Base-by-base conservation (phyloP, 2,329 filamentous ascomycete genomes). In the Penicillium sp. region DNA sequence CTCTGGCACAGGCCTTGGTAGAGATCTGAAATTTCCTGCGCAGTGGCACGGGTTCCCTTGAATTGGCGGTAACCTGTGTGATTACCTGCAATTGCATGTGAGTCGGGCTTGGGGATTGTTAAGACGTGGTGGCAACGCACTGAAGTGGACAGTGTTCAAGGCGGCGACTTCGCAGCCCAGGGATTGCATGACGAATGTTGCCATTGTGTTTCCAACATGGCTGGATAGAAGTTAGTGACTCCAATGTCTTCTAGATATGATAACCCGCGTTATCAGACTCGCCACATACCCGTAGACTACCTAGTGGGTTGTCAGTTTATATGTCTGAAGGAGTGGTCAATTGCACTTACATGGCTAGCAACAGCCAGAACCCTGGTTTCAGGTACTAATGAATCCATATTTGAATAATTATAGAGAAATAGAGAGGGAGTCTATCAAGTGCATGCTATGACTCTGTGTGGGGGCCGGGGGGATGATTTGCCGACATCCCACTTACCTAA, bases 131-230 rank as follows among this genome's bases (percentile, higher is more conserved):
- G 28, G 28, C 31, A 28, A 77, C 88, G 74, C 79, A 96, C 93
- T 97, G 78, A 97, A 99, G 68, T 99, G 89, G 7, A 99, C 94
- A 0, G 94, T 99, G 73, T 99, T 97, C 67, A 99, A 82, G 2
- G 91, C 90, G 9, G 91, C 89, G 7, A 97, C 93, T 68, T 99
- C 93, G 70, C 91, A 97, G 45, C 94, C 94, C 48, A 99, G 78
- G 0, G 89, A 88, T 74, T 99, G 93, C 82, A 99, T 88, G 63
- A 92, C 90, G 70, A 96, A 95, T 1, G 91, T 91, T 40, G 92
- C 92, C 81, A 99, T 96, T 68, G 93, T 96, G 74, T 99, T 99
- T 49, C 94, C 94, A 64, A 99, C 94, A 82, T 97, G 93, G 72
- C 94, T 96, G 73, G 60, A 26, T 35, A 35, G 11, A 17, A 38